These are phyloP conservation scores for Penicillium sp. DNA, from an alignment of 2,329 filamentous ascomycete genomes.

Conservation along the genomic window DNA sequence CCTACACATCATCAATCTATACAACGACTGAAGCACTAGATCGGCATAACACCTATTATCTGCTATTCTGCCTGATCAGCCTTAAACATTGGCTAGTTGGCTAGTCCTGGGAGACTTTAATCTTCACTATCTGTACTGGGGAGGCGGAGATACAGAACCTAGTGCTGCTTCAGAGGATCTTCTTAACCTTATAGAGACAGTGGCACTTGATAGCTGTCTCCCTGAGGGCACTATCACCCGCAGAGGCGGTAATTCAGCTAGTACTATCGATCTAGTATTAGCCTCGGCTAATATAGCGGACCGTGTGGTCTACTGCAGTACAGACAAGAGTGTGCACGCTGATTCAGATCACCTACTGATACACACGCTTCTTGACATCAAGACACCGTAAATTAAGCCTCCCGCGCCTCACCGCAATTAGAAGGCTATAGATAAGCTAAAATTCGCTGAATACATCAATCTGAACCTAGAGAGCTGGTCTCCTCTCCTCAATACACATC, in stretches of 20 bases:
- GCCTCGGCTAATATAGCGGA: background rate
- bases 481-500: background rate
- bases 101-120: too few relatives aligned
- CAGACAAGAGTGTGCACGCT: background rate
- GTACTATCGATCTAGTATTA: slow-evolving; percentile 10
- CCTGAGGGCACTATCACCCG: background rate
- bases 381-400: background rate
- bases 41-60: too few relatives aligned
- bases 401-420: background rate
- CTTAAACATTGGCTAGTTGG: too few relatives aligned
- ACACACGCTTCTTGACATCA: background rate
- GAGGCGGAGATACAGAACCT: background rate
- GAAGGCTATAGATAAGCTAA: slow-evolving; percentile 3
- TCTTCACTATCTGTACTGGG: background rate
- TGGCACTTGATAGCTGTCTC: too few relatives aligned
- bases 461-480: background rate
- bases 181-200: background rate
- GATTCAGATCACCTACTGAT: slow-evolving; percentile 10
- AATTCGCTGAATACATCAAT: background rate
- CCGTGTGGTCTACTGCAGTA: background rate
- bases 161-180: background rate
- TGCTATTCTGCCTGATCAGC: too few relatives aligned
- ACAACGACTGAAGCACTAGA: too few relatives aligned
- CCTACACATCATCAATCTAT: too few relatives aligned
- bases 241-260: background rate